Evolutionary conservation across 345 rosid species (phyloP), one percentile per base, ranked within the genome.

Genomic region (Euphorbia peplus): DNA sequence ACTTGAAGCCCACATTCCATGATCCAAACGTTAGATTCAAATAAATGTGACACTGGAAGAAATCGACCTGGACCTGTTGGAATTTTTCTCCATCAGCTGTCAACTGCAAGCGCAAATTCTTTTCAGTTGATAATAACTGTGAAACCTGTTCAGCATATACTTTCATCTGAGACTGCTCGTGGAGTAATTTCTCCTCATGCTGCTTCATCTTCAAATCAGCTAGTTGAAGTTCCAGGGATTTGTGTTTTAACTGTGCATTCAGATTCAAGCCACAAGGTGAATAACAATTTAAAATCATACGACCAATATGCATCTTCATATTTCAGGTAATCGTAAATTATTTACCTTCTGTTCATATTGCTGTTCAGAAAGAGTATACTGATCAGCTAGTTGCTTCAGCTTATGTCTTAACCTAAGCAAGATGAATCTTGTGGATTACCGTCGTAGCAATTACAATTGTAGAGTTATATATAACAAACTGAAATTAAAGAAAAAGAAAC

Each of bases 21-120:
- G 8, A 68, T 25, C 22, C 55, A 30, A 8, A 30, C n/a, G 5
- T 39, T 19, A 37, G 65, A 41, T 39, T 39, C 28, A 66, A 52
- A n/a, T 32, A 32, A 21, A 58, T 26, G 19, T 39, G 25, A 14
- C 61, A 47, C 9, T 15, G 14, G 48, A 64, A 51, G 77, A 70
- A 70, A 48, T 50, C 57, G 37, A 93, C 98, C 96, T 93, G 97
- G 73, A 93, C 89, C 64, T 90, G 92, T 76, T 86, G 97, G 76
- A 93, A 93, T 64, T 93, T 93, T 69, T 91, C 97, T 70, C 97
- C 98, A 65, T 93, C 98, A 39, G 92, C 84, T 21, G 96, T 89
- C 79, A 90, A 81, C 79, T 91, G 96, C 79, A 80, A 51, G 67
- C 96, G 91, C 80, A 93, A 83, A 69, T 81, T 85, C 72, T 93